Conservation (phyloP, 1,139 yeast species). For the Debaryomycetaceae sp. region DNA sequence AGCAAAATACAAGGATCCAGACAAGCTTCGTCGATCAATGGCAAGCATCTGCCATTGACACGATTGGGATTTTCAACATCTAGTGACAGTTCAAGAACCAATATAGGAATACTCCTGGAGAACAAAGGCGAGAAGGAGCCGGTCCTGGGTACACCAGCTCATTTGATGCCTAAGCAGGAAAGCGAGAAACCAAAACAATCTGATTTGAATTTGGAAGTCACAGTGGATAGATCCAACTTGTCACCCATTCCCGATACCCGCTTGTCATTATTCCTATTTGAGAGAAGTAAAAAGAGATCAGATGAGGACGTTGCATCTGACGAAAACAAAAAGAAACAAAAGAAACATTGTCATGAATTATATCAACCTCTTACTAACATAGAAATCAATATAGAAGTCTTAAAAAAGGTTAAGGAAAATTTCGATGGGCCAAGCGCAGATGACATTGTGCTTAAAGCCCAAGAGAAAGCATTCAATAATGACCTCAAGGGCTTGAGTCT, state of each 20-base stretch:
- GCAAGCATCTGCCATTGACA: neutral
- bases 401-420: conserved; percentile 48
- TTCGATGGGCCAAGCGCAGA: conserved; percentile 81
- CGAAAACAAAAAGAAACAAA: conserved; percentile 20
- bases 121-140: neutral
- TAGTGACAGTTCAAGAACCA: neutral
- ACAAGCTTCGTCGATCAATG: neutral
- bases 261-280: conserved; percentile 18
- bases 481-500: conserved; percentile 30
- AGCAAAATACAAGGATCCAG: neutral
- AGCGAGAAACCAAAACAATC: neutral
- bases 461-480: conserved; percentile 47
- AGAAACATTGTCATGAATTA: conserved; percentile 17
- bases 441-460: conserved; percentile 65
- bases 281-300: conserved; percentile 6
- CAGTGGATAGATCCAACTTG: conserved; percentile 19
- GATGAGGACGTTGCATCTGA: conserved; percentile 4
- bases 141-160: neutral
- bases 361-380: conserved; percentile 41
- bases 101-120: neutral
- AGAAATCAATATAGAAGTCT: conserved; percentile 44
- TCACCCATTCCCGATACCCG: conserved; percentile 12
- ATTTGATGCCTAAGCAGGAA: neutral
- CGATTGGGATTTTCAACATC: neutral
- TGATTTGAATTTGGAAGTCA: conserved; percentile 4